Base-by-base conservation (phyloP, 192 early-diverging fungal species). In the Gaertneriomyces semiglobifer region DNA sequence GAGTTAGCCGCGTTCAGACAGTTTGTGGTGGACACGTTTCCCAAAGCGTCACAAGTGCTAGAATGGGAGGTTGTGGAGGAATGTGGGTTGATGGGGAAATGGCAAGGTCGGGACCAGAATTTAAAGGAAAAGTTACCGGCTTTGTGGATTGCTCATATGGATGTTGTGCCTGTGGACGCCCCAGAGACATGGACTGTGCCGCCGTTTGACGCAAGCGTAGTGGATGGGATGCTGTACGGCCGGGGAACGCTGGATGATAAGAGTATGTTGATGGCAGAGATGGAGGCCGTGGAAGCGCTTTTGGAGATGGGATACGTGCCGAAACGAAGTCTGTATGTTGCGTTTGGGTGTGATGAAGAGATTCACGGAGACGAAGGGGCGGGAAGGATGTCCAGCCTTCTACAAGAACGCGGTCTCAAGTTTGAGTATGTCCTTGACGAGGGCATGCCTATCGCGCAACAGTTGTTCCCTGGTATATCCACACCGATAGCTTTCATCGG, bases 281-380 rank as follows among this genome's bases (percentile, higher is more conserved):
- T 83, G 46, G 76, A 77, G 42, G 74, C 78, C 3, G 65, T 77
- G 6, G 81, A 83, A 44, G 53, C 73, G 40, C 68, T 83, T 18
- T 47, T 83, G 7, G 46, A 50, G 53, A 54, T 56, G 20, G 76
- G 78, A 1, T 80, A 69, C 58, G 19, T 16, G n/a, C 78, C 81
- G 43, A 65, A 58, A 58, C 58, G 65, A 47, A 76, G 62, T 7
- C 42, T 78, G 4, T 72, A 70, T 12, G 25, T 83, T 6, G 78
- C 74, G 5, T 79, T 74, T 70, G 81, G 81, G 2, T 73, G 78
- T 48, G 81, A 83, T 64, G 81, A 83, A 65, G 59, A 52, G 66
- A 65, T 64, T 9, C 63, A 69, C 47, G 47, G 10, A 55, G n/a
- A 33, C 12, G 57, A 16, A 73, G 79, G 79, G 11, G 71, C 76